Evolutionary conservation across 495 filamentous ascomycete species (phyloP).

Genomic region (Platismatia glauca): DNA sequence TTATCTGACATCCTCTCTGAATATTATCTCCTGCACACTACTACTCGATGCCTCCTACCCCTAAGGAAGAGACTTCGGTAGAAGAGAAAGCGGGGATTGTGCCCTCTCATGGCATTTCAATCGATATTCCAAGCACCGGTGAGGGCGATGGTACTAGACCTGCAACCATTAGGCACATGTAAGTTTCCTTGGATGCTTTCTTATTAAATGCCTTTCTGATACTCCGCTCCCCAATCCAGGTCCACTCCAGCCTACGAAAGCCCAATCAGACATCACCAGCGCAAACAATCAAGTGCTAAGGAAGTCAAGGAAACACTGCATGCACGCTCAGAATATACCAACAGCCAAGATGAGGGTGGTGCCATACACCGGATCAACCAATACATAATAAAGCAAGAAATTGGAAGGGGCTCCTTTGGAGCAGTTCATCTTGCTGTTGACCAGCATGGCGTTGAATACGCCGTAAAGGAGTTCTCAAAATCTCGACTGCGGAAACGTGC

Average conservation of each 20-base stretch:
- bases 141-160: constrained; percentile 21
- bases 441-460: constrained; percentile 88
- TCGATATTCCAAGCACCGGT: constrained; percentile 26
- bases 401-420: constrained; percentile 89
- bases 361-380: constrained; percentile 83
- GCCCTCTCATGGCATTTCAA: constrained; percentile 33
- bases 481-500: constrained; percentile 81
- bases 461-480: constrained; percentile 97
- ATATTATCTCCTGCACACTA: background rate
- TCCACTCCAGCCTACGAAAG: constrained; percentile 51
- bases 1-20: background rate
- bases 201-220: constrained; percentile 9
- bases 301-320: constrained; percentile 88
- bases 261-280: constrained; percentile 65
- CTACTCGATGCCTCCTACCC: constrained; percentile 13
- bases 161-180: constrained; percentile 36
- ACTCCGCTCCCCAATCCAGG: constrained; percentile 23
- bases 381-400: constrained; percentile 90
- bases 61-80: constrained; percentile 20
- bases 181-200: constrained; percentile 21
- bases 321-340: constrained; percentile 77
- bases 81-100: constrained; percentile 29
- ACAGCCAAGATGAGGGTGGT: constrained; percentile 72
- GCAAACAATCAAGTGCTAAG: constrained; percentile 60
- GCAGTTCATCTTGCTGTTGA: constrained; percentile 88